phyloP scores from a whole-genome alignment of 495 filamentous ascomycete species.

The Mytilinidion resinicola region DNA sequence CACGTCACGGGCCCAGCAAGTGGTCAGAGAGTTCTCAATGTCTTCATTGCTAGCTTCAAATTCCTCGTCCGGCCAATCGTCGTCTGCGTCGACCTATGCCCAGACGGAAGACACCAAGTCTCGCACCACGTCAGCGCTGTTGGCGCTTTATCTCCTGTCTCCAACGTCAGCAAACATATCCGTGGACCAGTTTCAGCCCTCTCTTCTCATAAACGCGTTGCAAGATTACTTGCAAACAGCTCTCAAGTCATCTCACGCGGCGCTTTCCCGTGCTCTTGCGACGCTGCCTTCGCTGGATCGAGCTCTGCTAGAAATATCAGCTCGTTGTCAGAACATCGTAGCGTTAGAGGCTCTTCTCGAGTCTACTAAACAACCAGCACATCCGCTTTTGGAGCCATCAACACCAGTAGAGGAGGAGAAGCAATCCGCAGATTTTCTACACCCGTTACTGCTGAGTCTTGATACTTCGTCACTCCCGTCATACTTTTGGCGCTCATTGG shows the following conservation, averaged over 20 bases:
- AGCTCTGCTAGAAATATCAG: slow-evolving; percentile 72
- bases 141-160: slow-evolving; percentile 77
- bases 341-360: slow-evolving; percentile 75
- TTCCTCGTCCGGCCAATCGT: slow-evolving; percentile 18
- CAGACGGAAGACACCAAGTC: slow-evolving; percentile 73
- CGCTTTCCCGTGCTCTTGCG: slow-evolving; percentile 64
- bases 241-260: slow-evolving; percentile 65
- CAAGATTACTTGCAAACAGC: slow-evolving; percentile 74
- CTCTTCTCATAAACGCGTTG: slow-evolving; percentile 66
- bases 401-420: slow-evolving; percentile 2
- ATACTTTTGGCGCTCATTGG: slow-evolving; percentile 86
- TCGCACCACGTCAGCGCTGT: slow-evolving; percentile 64
- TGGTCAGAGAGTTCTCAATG: slow-evolving; percentile 76
- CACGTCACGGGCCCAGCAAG: slow-evolving; percentile 65
- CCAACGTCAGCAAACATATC: slow-evolving; percentile 41
- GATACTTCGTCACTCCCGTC: slow-evolving; percentile 83
- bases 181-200: slow-evolving; percentile 53
- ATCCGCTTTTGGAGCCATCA: slow-evolving; percentile 50
- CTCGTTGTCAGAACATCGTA: slow-evolving; percentile 82
- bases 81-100: slow-evolving; percentile 54
- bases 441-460: slow-evolving; percentile 65
- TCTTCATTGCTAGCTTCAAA: slow-evolving; percentile 46
- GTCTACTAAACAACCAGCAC: slow-evolving; percentile 55
- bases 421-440: slow-evolving; percentile 54
- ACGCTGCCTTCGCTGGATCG: slow-evolving; percentile 77